These are phyloP conservation scores for Ophiosphaerella narmari DNA, from an alignment of 2,329 filamentous ascomycete genomes.

Conservation along the genomic window DNA sequence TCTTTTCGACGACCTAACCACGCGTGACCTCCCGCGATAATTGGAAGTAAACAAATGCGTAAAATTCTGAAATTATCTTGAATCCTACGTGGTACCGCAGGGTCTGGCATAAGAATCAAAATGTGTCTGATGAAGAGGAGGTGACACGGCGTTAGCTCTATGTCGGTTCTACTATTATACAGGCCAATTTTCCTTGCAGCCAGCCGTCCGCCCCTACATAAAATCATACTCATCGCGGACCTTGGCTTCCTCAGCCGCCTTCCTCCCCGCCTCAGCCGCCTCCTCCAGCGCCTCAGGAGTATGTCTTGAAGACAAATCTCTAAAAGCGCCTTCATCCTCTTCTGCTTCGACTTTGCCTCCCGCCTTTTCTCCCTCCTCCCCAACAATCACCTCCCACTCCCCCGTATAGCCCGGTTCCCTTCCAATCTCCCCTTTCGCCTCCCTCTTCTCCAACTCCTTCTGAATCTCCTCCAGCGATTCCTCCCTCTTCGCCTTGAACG, in stretches of 20 bases:
- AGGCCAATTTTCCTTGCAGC: not conserved
- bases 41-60: slow-evolving; percentile 15
- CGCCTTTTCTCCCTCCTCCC: no score
- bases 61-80: no score
- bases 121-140: slow-evolving; percentile 68
- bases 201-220: not conserved
- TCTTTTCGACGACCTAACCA: no score
- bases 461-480: slow-evolving; percentile 11
- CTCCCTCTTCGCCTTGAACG: slow-evolving; percentile 3
- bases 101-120: slow-evolving; percentile 70
- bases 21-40: not conserved
- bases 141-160: slow-evolving; percentile 4
- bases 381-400: slow-evolving; percentile 5
- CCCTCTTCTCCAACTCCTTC: slow-evolving; percentile 9
- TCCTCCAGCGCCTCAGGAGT: not conserved
- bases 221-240: not conserved
- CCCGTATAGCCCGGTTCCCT: slow-evolving; percentile 9
- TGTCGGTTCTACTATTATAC: not conserved
- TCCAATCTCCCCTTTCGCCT: not conserved
- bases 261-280: not conserved
- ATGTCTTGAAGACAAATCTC: not conserved
- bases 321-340: no score
- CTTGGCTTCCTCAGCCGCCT: not conserved
- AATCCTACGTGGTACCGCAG: slow-evolving; percentile 32
- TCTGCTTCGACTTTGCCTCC: not conserved